Evolutionary conservation across 805 yeast species (phyloP).

Genomic region (Metschnikowia anglica): DNA sequence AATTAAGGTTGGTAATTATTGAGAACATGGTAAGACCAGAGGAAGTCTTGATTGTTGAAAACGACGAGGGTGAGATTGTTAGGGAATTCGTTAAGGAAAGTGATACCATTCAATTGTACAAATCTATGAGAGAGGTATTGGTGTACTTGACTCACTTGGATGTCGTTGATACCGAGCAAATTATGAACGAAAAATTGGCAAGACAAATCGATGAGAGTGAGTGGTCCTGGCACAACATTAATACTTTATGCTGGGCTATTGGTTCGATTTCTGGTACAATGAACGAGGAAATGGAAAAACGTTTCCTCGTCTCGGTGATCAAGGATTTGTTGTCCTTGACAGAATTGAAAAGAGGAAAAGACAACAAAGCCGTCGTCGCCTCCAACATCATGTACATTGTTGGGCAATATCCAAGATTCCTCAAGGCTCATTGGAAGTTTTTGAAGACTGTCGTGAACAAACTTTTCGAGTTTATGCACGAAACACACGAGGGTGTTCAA

Average conservation of each 20-base stretch:
- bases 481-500: conserved; percentile 99
- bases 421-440: conserved; percentile 98
- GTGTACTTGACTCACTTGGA: conserved; percentile 95
- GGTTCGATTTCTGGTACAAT: conserved; percentile 98
- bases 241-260: conserved; percentile 98
- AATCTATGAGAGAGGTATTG: conserved; percentile 91
- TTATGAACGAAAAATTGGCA: conserved; percentile 88
- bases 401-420: conserved; percentile 96
- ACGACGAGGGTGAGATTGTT: conserved; percentile 98
- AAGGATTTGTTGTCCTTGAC: conserved; percentile 89
- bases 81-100: conserved; percentile 95
- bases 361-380: conserved; percentile 98
- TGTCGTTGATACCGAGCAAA: conserved; percentile 88
- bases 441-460: conserved; percentile 93
- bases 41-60: conserved; percentile 94
- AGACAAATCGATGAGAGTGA: conserved; percentile 93
- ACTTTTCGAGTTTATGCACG: conserved; percentile 98
- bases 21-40: conserved; percentile 99
- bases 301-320: conserved; percentile 88
- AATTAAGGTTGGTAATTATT: conserved; percentile 86
- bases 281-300: conserved; percentile 96
- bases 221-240: conserved; percentile 99
- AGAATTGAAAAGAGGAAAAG: conserved; percentile 95
- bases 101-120: conserved; percentile 93
- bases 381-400: conserved; percentile 99